Percentiles rank a stretch among this genome's conserved stretches.
phyloP scores from a whole-genome alignment of 225 moss, liverwort and hornwort genomes.

The Sphagnum contortum region DNA sequence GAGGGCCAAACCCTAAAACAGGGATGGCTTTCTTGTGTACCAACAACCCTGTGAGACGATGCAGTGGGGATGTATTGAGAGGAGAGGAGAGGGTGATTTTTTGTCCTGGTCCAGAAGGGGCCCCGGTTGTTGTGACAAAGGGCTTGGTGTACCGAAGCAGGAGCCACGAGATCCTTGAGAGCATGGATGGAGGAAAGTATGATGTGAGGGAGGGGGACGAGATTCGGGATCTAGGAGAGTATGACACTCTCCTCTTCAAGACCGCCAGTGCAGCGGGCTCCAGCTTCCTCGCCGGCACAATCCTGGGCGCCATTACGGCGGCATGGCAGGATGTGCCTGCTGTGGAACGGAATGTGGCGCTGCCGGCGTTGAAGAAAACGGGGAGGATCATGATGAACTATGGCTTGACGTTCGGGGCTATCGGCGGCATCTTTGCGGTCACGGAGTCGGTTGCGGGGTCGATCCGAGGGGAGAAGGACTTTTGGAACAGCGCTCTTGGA shows the following conservation, averaged over 20 bases:
- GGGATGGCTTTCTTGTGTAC: too few species aligned
- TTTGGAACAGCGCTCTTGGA: constrained; percentile 62
- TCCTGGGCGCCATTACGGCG: constrained; percentile 67
- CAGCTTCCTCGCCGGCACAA: constrained; percentile 55
- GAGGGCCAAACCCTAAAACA: too few species aligned
- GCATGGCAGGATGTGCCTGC: constrained; percentile 89
- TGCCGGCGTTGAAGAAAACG: constrained; percentile 68
- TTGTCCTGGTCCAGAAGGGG: too few species aligned
- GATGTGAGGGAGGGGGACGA: constrained; percentile 32
- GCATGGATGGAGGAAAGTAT: constrained; percentile 9
- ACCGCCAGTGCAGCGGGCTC: constrained; percentile 65
- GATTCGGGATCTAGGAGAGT: constrained; percentile 58
- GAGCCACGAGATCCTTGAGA: too few species aligned
- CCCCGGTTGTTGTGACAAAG: too few species aligned
- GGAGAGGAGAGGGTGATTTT: too few species aligned
- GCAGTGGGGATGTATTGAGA: too few species aligned
- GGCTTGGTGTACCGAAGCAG: too few species aligned
- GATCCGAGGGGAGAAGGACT: constrained; percentile 72
- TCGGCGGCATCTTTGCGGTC: constrained; percentile 74
- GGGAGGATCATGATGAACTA: constrained; percentile 66
- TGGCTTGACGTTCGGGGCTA: constrained; percentile 67
- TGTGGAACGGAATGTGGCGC: constrained; percentile 68
- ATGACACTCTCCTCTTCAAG: constrained; percentile 71
- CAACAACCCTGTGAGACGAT: too few species aligned
- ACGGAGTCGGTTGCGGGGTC: constrained; percentile 61